Evolutionary conservation across 1,284 basidiomycete species (phyloP).

Genomic region (Mycosarcoma mackinlayi): DNA sequence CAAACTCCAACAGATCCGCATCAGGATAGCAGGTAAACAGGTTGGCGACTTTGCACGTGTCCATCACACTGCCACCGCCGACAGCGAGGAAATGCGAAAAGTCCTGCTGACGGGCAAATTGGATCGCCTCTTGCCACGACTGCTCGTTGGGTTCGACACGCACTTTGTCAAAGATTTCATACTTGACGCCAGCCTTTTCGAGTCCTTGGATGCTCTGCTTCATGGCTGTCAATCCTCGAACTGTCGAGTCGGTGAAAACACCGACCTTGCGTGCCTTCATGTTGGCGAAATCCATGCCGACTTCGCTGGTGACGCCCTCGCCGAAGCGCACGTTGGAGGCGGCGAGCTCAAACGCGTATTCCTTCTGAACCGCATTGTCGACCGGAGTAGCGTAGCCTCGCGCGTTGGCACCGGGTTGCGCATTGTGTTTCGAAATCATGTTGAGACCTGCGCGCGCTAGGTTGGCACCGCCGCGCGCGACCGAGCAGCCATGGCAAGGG

Average conservation of each 20-base stretch:
- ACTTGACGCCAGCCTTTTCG: constrained; percentile 79
- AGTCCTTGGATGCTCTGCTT: constrained; percentile 83
- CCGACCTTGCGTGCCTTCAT: constrained; percentile 76
- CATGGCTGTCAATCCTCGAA: constrained; percentile 84
- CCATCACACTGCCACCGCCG: constrained; percentile 94
- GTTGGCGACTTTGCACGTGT: constrained; percentile 90
- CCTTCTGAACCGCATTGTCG: constrained; percentile 76
- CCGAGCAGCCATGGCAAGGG: constrained; percentile 61
- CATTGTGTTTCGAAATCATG: constrained; percentile 56
- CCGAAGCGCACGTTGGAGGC: constrained; percentile 79
- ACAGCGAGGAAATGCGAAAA: constrained; percentile 83
- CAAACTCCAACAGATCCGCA: constrained; percentile 86
- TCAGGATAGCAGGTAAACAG: constrained; percentile 84
- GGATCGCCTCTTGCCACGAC: constrained; percentile 77
- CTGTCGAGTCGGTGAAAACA: constrained; percentile 89
- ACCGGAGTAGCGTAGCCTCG: constrained; percentile 80
- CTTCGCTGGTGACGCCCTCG: constrained; percentile 73
- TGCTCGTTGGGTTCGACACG: constrained; percentile 92
- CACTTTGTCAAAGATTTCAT: constrained; percentile 85
- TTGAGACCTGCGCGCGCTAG: constrained; percentile 51
- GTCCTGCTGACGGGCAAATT: constrained; percentile 84
- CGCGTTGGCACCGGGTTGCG: constrained; percentile 38
- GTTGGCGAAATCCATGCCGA: constrained; percentile 88
- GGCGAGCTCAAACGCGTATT: constrained; percentile 97
- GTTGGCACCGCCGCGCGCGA: constrained; percentile 31